A percentile compares a stretch with the other conserved stretches of the same genome.
Conservation (phyloP, 768 basidiomycete species). For the Tricholoma bakamatsutake region DNA sequence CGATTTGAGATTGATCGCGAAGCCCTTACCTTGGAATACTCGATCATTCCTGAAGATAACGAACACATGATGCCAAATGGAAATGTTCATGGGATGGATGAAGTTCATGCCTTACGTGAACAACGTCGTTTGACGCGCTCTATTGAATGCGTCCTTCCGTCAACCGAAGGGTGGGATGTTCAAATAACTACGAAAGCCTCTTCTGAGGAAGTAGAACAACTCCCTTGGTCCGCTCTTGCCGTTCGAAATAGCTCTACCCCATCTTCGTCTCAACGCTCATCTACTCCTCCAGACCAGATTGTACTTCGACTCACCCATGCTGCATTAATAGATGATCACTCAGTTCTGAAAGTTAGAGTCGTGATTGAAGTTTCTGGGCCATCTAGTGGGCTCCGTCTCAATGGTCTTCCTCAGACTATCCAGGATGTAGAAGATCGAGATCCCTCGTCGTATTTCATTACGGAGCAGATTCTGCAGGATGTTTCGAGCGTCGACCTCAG, state of each 20-base stretch:
- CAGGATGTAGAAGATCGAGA: constrained; percentile 63
- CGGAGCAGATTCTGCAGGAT: constrained; percentile 66
- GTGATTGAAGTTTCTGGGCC: constrained; percentile 77
- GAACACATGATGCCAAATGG: constrained; percentile 31
- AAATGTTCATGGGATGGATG: constrained; percentile 48
- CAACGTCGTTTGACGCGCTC: constrained; percentile 65
- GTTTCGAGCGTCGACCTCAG: constrained; percentile 68
- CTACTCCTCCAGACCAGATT: constrained; percentile 40
- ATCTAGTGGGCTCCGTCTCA: constrained; percentile 75
- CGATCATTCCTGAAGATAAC: constrained; percentile 73
- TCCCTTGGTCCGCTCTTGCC: constrained; percentile 69
- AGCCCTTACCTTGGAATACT: constrained; percentile 77
- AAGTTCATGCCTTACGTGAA: constrained; percentile 59
- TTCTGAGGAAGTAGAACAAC: constrained; percentile 60
- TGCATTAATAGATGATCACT: constrained; percentile 63
- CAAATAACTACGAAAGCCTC: constrained; percentile 73
- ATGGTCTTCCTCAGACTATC: constrained; percentile 73
- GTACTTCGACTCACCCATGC: constrained; percentile 70
- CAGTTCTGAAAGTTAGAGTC: constrained; percentile 74
- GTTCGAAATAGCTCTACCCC: constrained; percentile 38
- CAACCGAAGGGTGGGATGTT: constrained; percentile 80
- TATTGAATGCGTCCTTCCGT: constrained; percentile 76
- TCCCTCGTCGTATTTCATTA: constrained; percentile 50
- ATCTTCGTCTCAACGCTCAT: constrained; percentile 23
- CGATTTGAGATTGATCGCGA: constrained; percentile 80